Evolutionary conservation across 148 eudicot species (phyloP).

Genomic region (Chenopodium berlandieri): DNA sequence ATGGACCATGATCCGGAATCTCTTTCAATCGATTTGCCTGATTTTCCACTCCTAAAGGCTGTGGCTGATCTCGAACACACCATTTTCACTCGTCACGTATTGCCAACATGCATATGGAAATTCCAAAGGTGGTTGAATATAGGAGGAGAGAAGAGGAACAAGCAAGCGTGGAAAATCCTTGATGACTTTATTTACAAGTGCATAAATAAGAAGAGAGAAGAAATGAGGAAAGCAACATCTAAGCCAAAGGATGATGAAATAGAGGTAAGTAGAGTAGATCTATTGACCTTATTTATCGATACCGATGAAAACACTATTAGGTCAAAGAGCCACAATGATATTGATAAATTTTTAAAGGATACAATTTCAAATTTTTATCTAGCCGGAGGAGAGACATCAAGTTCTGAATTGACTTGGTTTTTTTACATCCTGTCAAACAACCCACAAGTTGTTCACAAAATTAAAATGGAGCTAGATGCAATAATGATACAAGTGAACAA

Average conservation of each 20-base stretch:
- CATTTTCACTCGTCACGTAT: no score
- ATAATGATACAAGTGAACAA: not conserved
- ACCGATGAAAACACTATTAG: not conserved
- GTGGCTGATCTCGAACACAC: no score
- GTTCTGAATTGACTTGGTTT: slow-evolving; percentile 38
- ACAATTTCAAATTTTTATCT: slow-evolving; percentile 28
- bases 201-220: slow-evolving; percentile 29
- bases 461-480: slow-evolving; percentile 25
- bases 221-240: slow-evolving; percentile 11
- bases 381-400: slow-evolving; percentile 44
- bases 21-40: no score
- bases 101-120: slow-evolving; percentile 32
- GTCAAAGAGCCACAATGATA: not conserved
- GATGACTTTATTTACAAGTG: slow-evolving; percentile 36
- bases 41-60: no score
- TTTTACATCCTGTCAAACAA: slow-evolving; percentile 34
- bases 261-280: slow-evolving; percentile 23
- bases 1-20: no score
- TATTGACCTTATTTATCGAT: slow-evolving; percentile 37
- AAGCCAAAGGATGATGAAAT: not conserved
- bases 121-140: slow-evolving; percentile 47
- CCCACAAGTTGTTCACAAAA: slow-evolving; percentile 29
- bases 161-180: slow-evolving; percentile 34
- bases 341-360: slow-evolving; percentile 9
- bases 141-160: slow-evolving; percentile 40